Percentiles rank a stretch among this genome's conserved stretches.
These are phyloP conservation scores for Thelonectria blattea DNA, from an alignment of 2,329 filamentous ascomycete species.

Conservation along the genomic window DNA sequence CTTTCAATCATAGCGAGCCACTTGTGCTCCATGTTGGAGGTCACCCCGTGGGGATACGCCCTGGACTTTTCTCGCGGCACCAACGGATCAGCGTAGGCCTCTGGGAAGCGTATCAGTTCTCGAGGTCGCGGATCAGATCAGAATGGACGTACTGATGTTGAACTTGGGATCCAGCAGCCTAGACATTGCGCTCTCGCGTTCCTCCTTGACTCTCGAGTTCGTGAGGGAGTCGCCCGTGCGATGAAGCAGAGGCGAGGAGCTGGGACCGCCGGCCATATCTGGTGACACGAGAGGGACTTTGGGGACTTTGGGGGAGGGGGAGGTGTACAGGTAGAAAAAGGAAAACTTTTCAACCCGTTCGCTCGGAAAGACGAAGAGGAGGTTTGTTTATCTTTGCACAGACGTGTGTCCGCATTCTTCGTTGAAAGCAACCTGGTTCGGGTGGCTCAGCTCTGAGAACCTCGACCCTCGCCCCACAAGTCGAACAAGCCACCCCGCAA, in stretches of 20 bases:
- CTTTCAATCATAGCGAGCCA: conserved; percentile 45
- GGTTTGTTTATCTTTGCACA: not conserved
- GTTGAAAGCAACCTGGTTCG: not conserved
- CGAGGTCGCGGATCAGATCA: not conserved
- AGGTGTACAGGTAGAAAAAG: not conserved
- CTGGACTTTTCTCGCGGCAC: conserved; percentile 44
- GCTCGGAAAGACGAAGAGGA: not conserved
- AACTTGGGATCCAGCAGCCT: conserved; percentile 54
- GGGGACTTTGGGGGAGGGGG: too few species aligned
- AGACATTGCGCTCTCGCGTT: conserved; percentile 47
- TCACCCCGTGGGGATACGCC: conserved; percentile 47
- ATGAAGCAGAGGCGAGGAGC: conserved; percentile 27
- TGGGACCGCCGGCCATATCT: conserved; percentile 31
- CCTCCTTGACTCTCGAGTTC: conserved; percentile 50
- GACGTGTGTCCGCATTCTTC: not conserved
- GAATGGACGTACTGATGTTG: conserved; percentile 48
- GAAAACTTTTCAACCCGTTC: not conserved
- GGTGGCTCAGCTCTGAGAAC: conserved; percentile 14
- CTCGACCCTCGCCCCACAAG: conserved; percentile 28
- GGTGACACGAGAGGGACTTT: not conserved
- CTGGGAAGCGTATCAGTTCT: conserved; percentile 26
- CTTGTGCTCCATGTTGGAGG: conserved; percentile 48
- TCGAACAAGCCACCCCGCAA: conserved; percentile 36
- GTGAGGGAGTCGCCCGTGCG: conserved; percentile 30
- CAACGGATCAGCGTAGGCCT: conserved; percentile 54